Conservation (phyloP, 2,329 filamentous ascomycete genomes). For the Claviceps pazoutovae region DNA sequence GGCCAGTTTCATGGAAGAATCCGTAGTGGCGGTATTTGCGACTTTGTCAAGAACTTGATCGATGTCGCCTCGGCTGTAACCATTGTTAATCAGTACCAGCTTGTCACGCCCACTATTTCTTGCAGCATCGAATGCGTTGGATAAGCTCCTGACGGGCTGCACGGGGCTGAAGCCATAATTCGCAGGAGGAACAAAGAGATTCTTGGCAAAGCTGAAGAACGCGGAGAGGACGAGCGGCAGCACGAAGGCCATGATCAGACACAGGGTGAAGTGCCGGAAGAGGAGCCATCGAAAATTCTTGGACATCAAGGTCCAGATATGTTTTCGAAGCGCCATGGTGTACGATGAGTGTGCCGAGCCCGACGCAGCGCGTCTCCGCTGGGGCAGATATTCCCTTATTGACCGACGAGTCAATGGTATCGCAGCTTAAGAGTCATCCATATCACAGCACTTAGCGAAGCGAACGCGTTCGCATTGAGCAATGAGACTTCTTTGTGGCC, state of each 20-base stretch:
- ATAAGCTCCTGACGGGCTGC: constrained; percentile 47
- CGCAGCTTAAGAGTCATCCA: not conserved
- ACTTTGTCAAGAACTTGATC: constrained; percentile 54
- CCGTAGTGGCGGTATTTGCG: constrained; percentile 38
- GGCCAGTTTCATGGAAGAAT: constrained; percentile 38
- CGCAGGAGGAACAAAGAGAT: constrained; percentile 69
- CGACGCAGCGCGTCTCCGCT: not conserved
- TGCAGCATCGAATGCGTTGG: constrained; percentile 46
- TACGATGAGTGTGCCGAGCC: not conserved
- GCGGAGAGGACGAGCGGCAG: constrained; percentile 44
- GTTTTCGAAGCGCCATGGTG: constrained; percentile 38
- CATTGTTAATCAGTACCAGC: constrained; percentile 68
- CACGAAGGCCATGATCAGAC: constrained; percentile 42
- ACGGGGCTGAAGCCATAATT: constrained; percentile 57
- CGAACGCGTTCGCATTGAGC: not conserved
- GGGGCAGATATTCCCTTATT: not conserved
- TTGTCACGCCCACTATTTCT: constrained; percentile 45
- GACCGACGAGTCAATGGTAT: not conserved
- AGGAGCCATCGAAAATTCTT: constrained; percentile 50
- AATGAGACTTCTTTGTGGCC: not conserved
- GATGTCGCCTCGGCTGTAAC: constrained; percentile 54
- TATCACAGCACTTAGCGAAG: not conserved
- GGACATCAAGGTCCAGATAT: constrained; percentile 45
- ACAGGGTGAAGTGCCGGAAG: constrained; percentile 36
- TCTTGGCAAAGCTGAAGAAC: constrained; percentile 59